A percentile compares a stretch with the other conserved stretches of the same genome.
phyloP scores from a whole-genome alignment of 768 basidiomycete genomes.

The Daedaleopsis sinensis region DNA sequence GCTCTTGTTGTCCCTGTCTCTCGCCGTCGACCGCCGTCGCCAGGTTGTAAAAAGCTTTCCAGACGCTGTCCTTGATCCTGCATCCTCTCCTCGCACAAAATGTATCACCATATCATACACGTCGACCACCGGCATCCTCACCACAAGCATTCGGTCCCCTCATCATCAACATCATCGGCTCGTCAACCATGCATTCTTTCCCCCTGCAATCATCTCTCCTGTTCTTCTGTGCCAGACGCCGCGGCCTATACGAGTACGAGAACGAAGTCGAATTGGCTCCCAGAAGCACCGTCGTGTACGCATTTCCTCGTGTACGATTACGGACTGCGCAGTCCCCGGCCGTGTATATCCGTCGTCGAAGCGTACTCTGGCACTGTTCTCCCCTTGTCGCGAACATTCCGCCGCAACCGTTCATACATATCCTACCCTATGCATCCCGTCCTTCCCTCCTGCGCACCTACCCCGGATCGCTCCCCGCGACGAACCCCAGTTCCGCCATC shows the following conservation, averaged over 20 bases:
- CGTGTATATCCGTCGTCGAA: slow-evolving; percentile 25
- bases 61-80: slow-evolving; percentile 23
- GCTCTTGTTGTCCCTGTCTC: slow-evolving; percentile 12
- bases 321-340: slow-evolving; percentile 27
- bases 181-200: slow-evolving; percentile 38
- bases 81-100: slow-evolving; percentile 59
- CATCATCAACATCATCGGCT: slow-evolving; percentile 34
- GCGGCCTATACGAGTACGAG: slow-evolving; percentile 27
- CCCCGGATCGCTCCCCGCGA: slow-evolving; percentile 41
- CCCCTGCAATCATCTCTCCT: slow-evolving; percentile 62
- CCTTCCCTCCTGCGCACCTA: slow-evolving; percentile 25
- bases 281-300: slow-evolving; percentile 22
- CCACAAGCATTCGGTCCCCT: slow-evolving; percentile 49
- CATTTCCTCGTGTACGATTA: slow-evolving; percentile 31
- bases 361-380: slow-evolving; percentile 29
- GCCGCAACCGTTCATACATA: slow-evolving; percentile 44
- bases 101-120: slow-evolving; percentile 76
- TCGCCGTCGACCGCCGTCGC: slow-evolving; percentile 26
- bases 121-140: slow-evolving; percentile 46
- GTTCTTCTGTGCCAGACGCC: slow-evolving; percentile 27
- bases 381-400: slow-evolving; percentile 30
- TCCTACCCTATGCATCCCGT: slow-evolving; percentile 43
- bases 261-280: slow-evolving; percentile 25
- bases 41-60: slow-evolving; percentile 52
- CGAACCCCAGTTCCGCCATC: slow-evolving; percentile 48